Evolutionary conservation across 805 yeast species (phyloP), one percentile per base, ranked within the genome.

Genomic region (Wickerhamomyces silvicola): DNA sequence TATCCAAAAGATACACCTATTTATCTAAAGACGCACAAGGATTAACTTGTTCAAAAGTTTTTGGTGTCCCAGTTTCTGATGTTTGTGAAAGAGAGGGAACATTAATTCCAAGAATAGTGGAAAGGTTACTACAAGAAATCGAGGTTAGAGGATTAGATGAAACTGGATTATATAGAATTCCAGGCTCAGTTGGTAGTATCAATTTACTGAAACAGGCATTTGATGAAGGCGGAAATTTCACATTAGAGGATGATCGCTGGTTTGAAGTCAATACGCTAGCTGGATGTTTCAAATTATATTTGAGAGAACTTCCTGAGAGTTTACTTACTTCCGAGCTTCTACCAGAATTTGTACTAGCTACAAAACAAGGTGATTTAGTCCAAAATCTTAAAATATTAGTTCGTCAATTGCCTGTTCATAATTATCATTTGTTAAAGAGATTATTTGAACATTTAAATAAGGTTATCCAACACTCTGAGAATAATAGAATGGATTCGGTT

Each of bases 121-220:
- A 69, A 22, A 68, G 69, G 35, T 59, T 90, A 27, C 66, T 87
- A 43, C 68, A 68, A 28, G 92, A 81, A 44, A 82, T 90, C 42
- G 97, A 90, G 55, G 59, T 66, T n/a, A 73, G 88, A 33, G 96
- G 97, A 1, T 54, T 90, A 18, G 87, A 85, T 43, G 97, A 88
- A 52, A 83, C 85, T 33, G 97, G 97, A 12, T 65, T 90, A 10
- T 90, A 90, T 55, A 75, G 97, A 54, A 66, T 75, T 21, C 75
- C 81, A 1, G 82, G 81, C 5, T 74, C 81, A 7, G 64, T 72
- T 23, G 78, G 76, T 7, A 69, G 75, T 30, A 73, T 75, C 27
- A 70, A 73, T 31, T 59, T 68, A 5, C 56, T 75, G 38, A 73
- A 70, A 45, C 60, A 58, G 22, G 72, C 75, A 10, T 75, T 76